Evolutionary conservation across 129 eudicot genomes (phyloP), one percentile per base, ranked within the genome.

Genomic region (Silybum marianum): DNA sequence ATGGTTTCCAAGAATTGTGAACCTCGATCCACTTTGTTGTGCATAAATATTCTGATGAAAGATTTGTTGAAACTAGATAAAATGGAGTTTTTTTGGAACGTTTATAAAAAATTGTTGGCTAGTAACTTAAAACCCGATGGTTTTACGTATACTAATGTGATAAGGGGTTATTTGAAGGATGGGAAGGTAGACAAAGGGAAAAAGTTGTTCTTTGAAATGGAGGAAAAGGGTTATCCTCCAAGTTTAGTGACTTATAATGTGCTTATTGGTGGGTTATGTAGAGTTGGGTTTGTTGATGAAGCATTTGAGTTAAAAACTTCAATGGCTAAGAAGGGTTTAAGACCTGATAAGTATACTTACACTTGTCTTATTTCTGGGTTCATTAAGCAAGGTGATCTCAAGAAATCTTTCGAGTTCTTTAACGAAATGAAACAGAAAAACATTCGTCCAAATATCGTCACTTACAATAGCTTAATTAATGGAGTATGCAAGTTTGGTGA

Each of bases 191-290:
- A 71, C 24, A 87, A 78, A 77, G 89, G 88, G 7, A 89, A 82
- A 83, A 84, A 72, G 78, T 58, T 90, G 58, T 82, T 93, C 46
- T 32, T 19, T 54, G 89, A 87, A 73, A 93, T 93, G 96, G 85
- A 36, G 46, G 78, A 75, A 42, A 89, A 89, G 73, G 98, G 96
- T 60, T 87, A 84, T 83, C 60, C 14, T 9, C 92, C 90, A 1
- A 88, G 82, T 80, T 65, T 86, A 82, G 82, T 90, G 65, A 89
- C 98, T 9, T 87, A 89, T 71, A 93, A 93, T 85, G 93, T 90
- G 75, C 80, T 89, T 70, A 87, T 90, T 38, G 77, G 54, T 24
- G 93, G 97, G 73, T 85, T 93, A 83, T 93, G 96, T 42, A 83
- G 78, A 65, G 44, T 54, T 9, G 88, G 95, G 6, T 84, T 79